phyloP scores from a whole-genome alignment of 495 filamentous ascomycete genomes.

The Hypoxylon trugodes region DNA sequence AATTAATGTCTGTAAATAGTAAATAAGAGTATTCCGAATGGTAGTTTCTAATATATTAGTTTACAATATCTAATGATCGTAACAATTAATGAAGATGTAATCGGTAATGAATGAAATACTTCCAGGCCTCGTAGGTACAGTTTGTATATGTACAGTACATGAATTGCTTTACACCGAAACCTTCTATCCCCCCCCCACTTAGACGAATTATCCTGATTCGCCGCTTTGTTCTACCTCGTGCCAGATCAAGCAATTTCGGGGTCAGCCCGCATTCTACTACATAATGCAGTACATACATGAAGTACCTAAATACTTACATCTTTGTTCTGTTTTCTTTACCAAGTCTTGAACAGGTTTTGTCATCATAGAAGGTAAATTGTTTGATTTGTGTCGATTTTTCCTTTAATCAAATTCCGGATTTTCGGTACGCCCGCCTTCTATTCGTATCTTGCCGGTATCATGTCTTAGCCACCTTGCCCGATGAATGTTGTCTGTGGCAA shows the following conservation, averaged over 20 bases:
- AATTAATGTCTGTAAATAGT: neutral
- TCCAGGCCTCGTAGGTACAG: neutral
- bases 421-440: constrained; percentile 1
- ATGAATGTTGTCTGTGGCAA: constrained; percentile 1
- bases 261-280: constrained; percentile 6
- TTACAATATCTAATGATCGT: too few relatives aligned
- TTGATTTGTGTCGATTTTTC: constrained; percentile 4
- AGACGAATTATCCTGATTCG: constrained; percentile 33
- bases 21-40: too few relatives aligned
- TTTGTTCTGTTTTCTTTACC: constrained; percentile 5
- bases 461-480: constrained; percentile 3
- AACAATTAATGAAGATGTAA: too few relatives aligned
- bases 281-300: neutral
- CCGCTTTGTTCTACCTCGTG: constrained; percentile 42
- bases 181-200: constrained; percentile 2
- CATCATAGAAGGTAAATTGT: constrained; percentile 30
- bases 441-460: constrained; percentile 2
- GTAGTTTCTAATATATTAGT: too few relatives aligned
- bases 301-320: neutral
- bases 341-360: constrained; percentile 36
- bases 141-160: constrained; percentile 6
- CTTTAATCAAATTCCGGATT: constrained; percentile 32
- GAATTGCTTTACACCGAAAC: constrained; percentile 7
- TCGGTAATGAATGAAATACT: too few relatives aligned
- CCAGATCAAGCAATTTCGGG: constrained; percentile 39